Base-by-base conservation (phyloP, 176 grass and related monocot genomes). In the Tillandsia leiboldiana region DNA sequence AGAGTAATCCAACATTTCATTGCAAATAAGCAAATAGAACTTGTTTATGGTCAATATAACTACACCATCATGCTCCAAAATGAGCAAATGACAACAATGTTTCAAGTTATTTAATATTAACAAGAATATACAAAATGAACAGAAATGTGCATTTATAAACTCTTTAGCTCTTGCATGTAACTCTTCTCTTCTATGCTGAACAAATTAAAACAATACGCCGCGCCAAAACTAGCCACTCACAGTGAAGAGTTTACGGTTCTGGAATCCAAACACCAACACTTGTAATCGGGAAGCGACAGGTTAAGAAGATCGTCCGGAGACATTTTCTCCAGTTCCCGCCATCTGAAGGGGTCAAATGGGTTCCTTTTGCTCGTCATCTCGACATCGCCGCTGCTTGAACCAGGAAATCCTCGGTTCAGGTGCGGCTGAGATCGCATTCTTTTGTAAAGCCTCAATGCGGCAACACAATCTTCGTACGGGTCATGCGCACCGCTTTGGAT, bases 181-280 rank as follows among this genome's bases (percentile, higher is more conserved):
- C 33, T 5, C 33, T 42, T 7, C 33, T 42, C 33, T 42, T 7
- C 33, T 42, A 42, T 42, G 3, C 33, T 42, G 8, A 42, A 42
- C 33, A 42, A 42, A 42, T 42, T 3, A 7, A 42, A 42, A 42
- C 33, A 6, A 42, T 42, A 7, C 3, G 33, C 33, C 33, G 33
- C 5, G 7, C 33, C 4, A 42, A 42, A 42, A 42, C 33, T 42
- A 6, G 33, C 33, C 33, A 7, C 6, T 42, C 8, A 42, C 7
- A 6, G 33, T 7, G 4, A 42, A 42, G 17, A 23, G 56, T 23
- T 18, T 9, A 18, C 22, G 8, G 4, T 61, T 23, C 56, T 23
- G 22, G 50, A 58, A 64, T 89, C 90, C 50, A 94, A 83, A 70
- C 90, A 94, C 86, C 86, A 94, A 72, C 90, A 94, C 72, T 70